Evolutionary conservation across 176 grass and related monocot genomes (phyloP).

Genomic region (Cocos nucifera): DNA sequence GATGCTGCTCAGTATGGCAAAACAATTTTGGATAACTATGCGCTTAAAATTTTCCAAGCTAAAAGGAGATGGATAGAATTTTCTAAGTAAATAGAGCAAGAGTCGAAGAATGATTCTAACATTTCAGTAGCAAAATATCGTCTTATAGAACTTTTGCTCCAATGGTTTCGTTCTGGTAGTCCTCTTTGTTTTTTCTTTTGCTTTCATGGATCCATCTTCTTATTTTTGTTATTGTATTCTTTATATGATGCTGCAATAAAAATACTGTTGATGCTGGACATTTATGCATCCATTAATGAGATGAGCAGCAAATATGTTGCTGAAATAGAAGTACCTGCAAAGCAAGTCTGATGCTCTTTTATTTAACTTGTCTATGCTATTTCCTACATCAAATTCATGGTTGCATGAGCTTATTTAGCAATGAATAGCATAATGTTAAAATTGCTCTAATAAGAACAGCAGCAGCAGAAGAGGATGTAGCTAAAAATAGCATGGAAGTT

Average conservation of each 20-base stretch:
- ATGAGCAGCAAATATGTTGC: slow-evolving; percentile 60
- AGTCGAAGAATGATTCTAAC: slow-evolving; percentile 48
- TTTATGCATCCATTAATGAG: slow-evolving; percentile 42
- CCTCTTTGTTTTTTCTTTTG: neutral
- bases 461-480: no score
- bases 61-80: slow-evolving; percentile 81
- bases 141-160: slow-evolving; percentile 60
- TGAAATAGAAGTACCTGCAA: slow-evolving; percentile 64
- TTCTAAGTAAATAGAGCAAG: slow-evolving; percentile 50
- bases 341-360: slow-evolving; percentile 20
- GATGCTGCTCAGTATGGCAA: slow-evolving; percentile 54
- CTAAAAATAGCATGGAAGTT: slow-evolving; percentile 1
- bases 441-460: slow-evolving; percentile 31
- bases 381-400: neutral
- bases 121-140: slow-evolving; percentile 78
- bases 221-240: no score
- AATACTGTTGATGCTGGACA: slow-evolving; percentile 59
- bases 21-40: slow-evolving; percentile 60
- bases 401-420: slow-evolving; percentile 15
- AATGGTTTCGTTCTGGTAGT: slow-evolving; percentile 32
- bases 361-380: neutral
- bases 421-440: slow-evolving; percentile 66
- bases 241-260: slow-evolving; percentile 18
- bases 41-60: slow-evolving; percentile 4
- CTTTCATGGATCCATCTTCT: no score